These are phyloP conservation scores for Blastomyces parvus DNA, from an alignment of 2,329 filamentous ascomycete genomes.

Conservation along the genomic window DNA sequence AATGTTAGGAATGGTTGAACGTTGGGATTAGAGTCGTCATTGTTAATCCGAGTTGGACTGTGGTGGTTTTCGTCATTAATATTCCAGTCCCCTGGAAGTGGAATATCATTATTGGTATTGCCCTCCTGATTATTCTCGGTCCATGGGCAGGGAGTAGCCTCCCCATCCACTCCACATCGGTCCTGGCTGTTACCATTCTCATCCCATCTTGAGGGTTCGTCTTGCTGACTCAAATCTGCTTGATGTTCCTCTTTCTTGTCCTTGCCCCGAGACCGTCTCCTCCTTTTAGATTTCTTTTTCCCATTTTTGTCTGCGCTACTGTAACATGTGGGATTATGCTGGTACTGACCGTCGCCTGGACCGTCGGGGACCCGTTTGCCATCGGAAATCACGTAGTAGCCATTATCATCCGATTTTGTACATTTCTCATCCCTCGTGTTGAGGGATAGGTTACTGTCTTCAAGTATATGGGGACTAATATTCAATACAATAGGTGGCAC, in stretches of 20 bases:
- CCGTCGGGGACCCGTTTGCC: constrained; percentile 12
- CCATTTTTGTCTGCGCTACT: neutral
- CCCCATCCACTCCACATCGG: constrained; percentile 2
- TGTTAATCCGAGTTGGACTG: neutral
- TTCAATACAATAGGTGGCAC: constrained; percentile 16
- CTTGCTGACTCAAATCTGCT: neutral
- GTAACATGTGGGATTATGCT: neutral
- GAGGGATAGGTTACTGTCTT: neutral
- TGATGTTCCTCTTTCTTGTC: neutral
- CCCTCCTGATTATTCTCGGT: neutral
- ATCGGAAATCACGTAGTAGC: constrained; percentile 17
- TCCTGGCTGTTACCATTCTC: neutral
- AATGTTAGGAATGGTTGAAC: neutral
- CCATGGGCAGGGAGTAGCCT: neutral
- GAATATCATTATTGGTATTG: neutral
- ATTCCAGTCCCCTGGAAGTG: constrained; percentile 2
- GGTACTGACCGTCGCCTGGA: neutral
- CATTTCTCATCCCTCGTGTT: neutral
- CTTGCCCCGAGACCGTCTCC: neutral
- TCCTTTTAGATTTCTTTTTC: neutral
- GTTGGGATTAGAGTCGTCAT: neutral
- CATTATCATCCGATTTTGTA: constrained; percentile 6
- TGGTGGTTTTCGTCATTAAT: neutral
- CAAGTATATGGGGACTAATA: constrained; percentile 11
- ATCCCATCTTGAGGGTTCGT: neutral